A percentile compares a stretch with the other conserved stretches of the same genome.
These are phyloP conservation scores for Cordyceps javanica DNA, from an alignment of 2,329 filamentous ascomycete species.

Conservation along the genomic window DNA sequence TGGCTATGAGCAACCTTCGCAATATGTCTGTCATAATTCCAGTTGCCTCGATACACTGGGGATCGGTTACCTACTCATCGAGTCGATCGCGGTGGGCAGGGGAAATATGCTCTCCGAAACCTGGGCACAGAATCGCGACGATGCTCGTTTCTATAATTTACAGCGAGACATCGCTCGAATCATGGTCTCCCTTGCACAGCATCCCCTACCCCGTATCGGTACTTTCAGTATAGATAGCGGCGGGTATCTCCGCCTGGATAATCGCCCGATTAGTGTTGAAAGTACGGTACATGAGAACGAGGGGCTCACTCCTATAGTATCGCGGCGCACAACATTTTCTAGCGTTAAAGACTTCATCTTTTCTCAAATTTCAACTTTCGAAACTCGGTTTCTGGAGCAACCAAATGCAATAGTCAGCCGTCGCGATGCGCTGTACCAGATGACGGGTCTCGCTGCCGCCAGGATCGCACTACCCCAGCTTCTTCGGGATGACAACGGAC, in stretches of 20 bases:
- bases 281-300: constrained; percentile 22
- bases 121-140: no score
- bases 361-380: not conserved
- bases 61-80: no score
- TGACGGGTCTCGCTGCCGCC: constrained; percentile 22
- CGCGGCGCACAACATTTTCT: not conserved
- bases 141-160: no score
- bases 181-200: constrained; percentile 23
- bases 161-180: constrained; percentile 20
- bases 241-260: constrained; percentile 26
- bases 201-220: constrained; percentile 24
- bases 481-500: constrained; percentile 19
- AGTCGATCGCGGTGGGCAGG: no score
- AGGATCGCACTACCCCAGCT: constrained; percentile 18
- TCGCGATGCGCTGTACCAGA: constrained; percentile 16
- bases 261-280: constrained; percentile 28
- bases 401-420: constrained; percentile 7
- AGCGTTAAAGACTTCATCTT: not conserved
- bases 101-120: no score
- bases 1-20: no score
- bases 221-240: constrained; percentile 21
- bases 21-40: no score
- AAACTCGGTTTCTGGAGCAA: not conserved
- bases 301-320: not conserved
- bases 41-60: no score